phyloP scores from a whole-genome alignment of 495 filamentous ascomycete species.

The Darksidea phi region DNA sequence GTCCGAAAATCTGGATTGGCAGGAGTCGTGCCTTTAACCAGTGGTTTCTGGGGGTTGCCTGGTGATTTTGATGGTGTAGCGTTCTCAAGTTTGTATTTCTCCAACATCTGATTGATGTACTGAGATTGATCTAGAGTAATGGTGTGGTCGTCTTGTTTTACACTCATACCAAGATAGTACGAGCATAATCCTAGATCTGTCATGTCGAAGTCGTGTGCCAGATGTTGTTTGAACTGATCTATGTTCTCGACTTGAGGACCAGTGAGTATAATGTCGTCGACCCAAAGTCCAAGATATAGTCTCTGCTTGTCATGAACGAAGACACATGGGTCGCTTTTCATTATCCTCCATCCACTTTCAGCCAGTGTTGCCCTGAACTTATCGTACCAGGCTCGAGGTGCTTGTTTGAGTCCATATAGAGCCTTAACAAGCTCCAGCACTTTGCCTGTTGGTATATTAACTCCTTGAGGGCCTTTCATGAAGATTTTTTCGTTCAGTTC shows the following conservation, averaged over 20 bases:
- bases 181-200: conserved; percentile 10
- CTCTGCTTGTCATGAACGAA: neutral
- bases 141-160: no score
- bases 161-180: no score
- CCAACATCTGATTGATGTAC: no score
- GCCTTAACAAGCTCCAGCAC: neutral
- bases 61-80: no score
- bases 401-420: conserved; percentile 13
- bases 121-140: no score
- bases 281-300: conserved; percentile 3
- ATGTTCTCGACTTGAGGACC: neutral
- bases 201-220: conserved; percentile 6
- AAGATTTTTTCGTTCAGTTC: no score
- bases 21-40: no score
- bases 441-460: neutral
- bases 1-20: no score
- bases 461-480: no score
- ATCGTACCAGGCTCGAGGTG: neutral
- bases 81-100: no score
- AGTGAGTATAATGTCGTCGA: conserved; percentile 8
- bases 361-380: neutral
- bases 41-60: no score
- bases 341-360: neutral
- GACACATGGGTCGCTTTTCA: conserved; percentile 5
- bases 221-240: neutral